Base-by-base conservation (phyloP, 108 stramenopile genomes). In the Asterionellopsis glacialis region DNA sequence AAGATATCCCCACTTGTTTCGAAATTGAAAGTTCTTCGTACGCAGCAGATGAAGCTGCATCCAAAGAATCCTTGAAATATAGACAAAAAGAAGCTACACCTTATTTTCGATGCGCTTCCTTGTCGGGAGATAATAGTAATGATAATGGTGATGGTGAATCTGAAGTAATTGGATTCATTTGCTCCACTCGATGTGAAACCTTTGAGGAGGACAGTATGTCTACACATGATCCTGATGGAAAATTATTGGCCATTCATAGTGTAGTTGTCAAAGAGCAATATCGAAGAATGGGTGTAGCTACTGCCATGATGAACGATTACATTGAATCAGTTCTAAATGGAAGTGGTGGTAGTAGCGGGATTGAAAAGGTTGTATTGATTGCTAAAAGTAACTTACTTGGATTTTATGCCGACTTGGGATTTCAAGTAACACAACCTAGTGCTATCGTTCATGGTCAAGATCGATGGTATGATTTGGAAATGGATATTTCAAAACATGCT, bases 221-320 rank as follows among this genome's bases (percentile, higher is more conserved):
- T 42, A 69, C 61, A 18, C 96, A 96, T 55, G 82, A 84, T 55
- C 79, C 95, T 14, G 48, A 41, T 13, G 95, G 95, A 10, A 48
- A 63, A 11, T 75, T 86, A 1, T 64, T 98, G 23, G 90, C 90
- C 62, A 90, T 98, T 51, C 97, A 96, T 64, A 88, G 84, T 0
- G 79, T 95, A 28, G 90, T 88, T 0, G 81, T 93, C n/a, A 66
- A 59, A 25, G 56, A 74, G 49, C 77, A 79, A 61, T 79, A 89
- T 59, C 80, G 83, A 59, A 52, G 69, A 13, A 12, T 56, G 45
- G 86, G 90, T 21, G 45, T 84, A 40, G 79, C 68, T 16, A 88
- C 78, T 24, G 64, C 69, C 28, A 84, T 84, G 77, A 61, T 86
- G 27, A 63, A 76, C 38, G 73, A 90, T 45, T 95, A 94, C 62